Evolutionary conservation across 106 monocot species (phyloP), one percentile per base, ranked within the genome.

Genomic region (Platanthera zijinensis): DNA sequence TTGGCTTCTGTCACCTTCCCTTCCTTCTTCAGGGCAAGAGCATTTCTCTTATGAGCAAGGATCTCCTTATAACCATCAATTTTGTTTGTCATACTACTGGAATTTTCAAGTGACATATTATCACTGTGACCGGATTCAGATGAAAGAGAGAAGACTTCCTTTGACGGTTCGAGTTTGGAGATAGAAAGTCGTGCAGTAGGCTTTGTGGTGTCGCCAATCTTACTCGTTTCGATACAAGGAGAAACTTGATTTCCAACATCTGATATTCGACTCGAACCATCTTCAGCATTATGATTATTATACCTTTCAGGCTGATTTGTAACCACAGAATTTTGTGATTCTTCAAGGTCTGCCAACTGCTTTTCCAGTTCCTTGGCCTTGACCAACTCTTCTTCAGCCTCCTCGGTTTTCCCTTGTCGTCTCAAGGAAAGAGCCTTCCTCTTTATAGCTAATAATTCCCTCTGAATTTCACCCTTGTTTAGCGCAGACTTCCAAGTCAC

Each of bases 1-100:
- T 85, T 84, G 8, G 97, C 97, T 83, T 99, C 97, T 48, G 82
- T 79, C 69, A 94, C 30, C 62, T 94, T 99, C 28, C 97, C 97
- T 87, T 99, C 94, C 76, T 87, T 88, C 80, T 94, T 94, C 59
- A 94, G 76, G 48, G 90, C 83, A 57, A 99, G 50, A 8, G 94
- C 99, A 75, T 89, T 90, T 79, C 88, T 82, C 82, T 99, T 99
- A 76, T 66, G 90, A 75, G 83, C 76, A 45, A 89, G 62, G 47
- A 94, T 87, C 57, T 94, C 80, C 49, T 85, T 90, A 21, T 56
- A 79, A 51, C 69, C 72, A 61, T 78, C 67, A 15, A 46, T 1
- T 17, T 21, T 48, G 32, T 73, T 79, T 45, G 10, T 77, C 74
- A 85, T 54, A 52, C 49, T 51, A 49, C 14, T 46, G 5, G 50